A percentile compares a stretch with the other conserved stretches of the same genome.
Evolutionary conservation across 371 early-diverging fungal species (phyloP).

Genomic region (Syncephalis plumigaleata): DNA sequence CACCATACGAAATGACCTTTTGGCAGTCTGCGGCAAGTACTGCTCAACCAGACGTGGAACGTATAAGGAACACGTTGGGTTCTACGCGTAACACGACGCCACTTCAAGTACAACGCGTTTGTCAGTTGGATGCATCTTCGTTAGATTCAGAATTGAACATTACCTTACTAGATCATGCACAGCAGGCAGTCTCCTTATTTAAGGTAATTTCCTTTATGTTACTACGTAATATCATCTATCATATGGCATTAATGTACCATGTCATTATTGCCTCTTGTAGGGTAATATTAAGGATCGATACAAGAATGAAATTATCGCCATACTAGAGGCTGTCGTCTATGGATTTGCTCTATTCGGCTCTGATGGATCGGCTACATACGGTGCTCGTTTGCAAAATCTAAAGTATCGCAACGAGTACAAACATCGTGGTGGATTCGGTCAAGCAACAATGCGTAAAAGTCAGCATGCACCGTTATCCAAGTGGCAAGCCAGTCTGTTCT

Average conservation of each 20-base stretch:
- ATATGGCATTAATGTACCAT: too few species aligned
- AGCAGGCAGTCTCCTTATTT: conserved; percentile 37
- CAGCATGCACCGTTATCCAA: background rate
- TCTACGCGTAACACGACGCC: conserved; percentile 20
- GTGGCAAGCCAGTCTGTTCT: background rate
- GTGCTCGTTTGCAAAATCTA: conserved; percentile 47
- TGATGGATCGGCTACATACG: conserved; percentile 35
- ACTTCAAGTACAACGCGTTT: conserved; percentile 55
- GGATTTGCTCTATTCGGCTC: conserved; percentile 37
- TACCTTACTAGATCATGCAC: conserved; percentile 59
- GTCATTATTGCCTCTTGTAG: too few species aligned
- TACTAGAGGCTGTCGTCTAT: conserved; percentile 35
- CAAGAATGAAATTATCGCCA: conserved; percentile 36
- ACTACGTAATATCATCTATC: too few species aligned
- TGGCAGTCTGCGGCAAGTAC: too few species aligned
- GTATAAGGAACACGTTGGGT: conserved; percentile 28
- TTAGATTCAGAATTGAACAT: conserved; percentile 58
- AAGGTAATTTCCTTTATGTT: conserved; percentile 29
- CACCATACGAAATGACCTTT: too few species aligned
- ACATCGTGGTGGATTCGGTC: conserved; percentile 33
- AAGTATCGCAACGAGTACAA: conserved; percentile 53
- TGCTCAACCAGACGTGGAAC: conserved; percentile 1
- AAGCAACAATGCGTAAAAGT: too few species aligned
- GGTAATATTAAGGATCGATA: conserved; percentile 30
- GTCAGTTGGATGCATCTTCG: conserved; percentile 75